A percentile compares a stretch with the other conserved stretches of the same genome.
These are phyloP conservation scores for Globisporangium ultimum DNA, from an alignment of 352 stramenopile genomes.

Conservation along the genomic window DNA sequence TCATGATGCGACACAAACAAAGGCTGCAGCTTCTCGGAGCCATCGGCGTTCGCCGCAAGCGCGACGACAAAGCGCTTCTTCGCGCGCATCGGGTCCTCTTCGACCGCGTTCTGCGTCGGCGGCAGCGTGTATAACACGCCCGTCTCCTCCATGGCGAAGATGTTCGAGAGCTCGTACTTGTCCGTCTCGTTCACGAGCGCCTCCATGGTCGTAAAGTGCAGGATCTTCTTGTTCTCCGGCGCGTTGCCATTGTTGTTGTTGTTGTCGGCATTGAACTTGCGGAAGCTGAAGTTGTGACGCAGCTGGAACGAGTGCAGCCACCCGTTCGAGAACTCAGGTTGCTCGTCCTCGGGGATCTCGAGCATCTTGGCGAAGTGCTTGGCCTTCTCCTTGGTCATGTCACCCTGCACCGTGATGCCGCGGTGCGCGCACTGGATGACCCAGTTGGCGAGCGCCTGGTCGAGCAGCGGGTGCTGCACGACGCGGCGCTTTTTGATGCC, in stretches of 20 bases:
- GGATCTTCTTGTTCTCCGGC: conserved; percentile 23
- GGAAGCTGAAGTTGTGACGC: conserved; percentile 83
- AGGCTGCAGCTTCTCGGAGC: conserved; percentile 72
- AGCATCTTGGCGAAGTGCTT: conserved; percentile 84
- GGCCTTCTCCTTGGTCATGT: conserved; percentile 85
- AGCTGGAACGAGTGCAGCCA: conserved; percentile 80
- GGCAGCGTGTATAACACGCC: conserved; percentile 71
- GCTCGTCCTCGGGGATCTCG: conserved; percentile 65
- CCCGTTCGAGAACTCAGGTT: conserved; percentile 79
- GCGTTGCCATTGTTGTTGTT: conserved; percentile 13
- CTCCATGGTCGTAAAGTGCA: conserved; percentile 65
- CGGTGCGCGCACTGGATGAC: conserved; percentile 82
- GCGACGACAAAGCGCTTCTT: conserved; percentile 75
- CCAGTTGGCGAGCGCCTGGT: conserved; percentile 82
- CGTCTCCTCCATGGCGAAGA: conserved; percentile 79
- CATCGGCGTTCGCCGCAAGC: conserved; percentile 64
- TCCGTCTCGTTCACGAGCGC: conserved; percentile 57
- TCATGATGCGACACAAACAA: conserved; percentile 81
- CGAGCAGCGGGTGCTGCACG: conserved; percentile 74
- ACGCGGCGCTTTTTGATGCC: conserved; percentile 83
- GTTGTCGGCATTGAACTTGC: conserved; percentile 74
- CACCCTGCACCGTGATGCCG: conserved; percentile 74
- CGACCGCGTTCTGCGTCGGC: conserved; percentile 37
- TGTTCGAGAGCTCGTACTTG: conserved; percentile 68
- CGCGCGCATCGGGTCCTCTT: conserved; percentile 47